These are phyloP conservation scores for Taphrina pruni DNA, from an alignment of 1,139 yeast species.

Conservation along the genomic window DNA sequence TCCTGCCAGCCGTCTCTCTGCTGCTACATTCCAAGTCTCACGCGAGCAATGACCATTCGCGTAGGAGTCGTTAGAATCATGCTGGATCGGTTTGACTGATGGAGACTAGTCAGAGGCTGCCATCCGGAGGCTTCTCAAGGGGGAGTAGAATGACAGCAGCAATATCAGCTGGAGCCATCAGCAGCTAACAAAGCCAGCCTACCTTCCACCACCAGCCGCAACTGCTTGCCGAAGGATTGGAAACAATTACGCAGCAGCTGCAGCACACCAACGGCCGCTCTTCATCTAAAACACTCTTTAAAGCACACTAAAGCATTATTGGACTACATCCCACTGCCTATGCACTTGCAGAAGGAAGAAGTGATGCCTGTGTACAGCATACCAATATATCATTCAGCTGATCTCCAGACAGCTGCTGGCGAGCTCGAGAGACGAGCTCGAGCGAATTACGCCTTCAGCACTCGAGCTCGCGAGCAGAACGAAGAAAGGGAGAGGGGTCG, in stretches of 20 bases:
- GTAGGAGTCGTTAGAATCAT: no score
- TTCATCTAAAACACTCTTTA: neutral
- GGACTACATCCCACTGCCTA: no score
- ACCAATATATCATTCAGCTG: neutral
- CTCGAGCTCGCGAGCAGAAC: neutral
- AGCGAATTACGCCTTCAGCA: no score
- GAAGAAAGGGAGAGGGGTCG: neutral
- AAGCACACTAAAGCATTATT: neutral
- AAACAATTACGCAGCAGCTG: neutral
- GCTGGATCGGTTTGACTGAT: neutral
- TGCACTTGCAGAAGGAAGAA: no score
- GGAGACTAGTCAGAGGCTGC: neutral
- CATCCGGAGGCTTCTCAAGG: neutral
- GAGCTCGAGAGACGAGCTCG: no score
- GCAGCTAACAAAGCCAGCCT: neutral
- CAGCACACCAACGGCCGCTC: conserved; percentile 1
- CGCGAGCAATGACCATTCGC: no score
- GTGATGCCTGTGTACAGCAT: no score
- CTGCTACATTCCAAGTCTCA: neutral
- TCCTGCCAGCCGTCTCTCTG: neutral
- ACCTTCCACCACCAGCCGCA: neutral
- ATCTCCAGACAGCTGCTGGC: neutral
- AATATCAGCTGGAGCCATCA: neutral
- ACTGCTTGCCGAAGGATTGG: conserved; percentile 5
- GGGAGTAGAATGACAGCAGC: neutral